Conservation (phyloP, 2,329 filamentous ascomycete species). For the Colletotrichum magnum region DNA sequence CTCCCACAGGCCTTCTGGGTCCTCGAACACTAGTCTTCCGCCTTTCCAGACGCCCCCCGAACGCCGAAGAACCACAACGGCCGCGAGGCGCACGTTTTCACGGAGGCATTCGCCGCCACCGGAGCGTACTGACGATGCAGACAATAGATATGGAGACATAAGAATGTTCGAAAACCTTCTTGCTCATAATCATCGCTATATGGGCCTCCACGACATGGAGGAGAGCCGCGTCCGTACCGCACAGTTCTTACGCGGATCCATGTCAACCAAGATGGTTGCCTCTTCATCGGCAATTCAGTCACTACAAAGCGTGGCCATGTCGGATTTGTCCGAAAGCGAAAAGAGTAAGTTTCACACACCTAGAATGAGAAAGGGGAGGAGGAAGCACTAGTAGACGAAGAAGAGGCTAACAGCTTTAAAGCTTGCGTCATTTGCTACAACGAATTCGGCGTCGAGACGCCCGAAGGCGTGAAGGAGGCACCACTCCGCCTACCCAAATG, state of each 20-base stretch:
- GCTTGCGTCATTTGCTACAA: constrained; percentile 77
- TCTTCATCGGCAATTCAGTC: constrained; percentile 62
- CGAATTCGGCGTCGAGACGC: constrained; percentile 69
- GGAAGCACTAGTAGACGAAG: background rate
- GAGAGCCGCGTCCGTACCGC: constrained; percentile 56
- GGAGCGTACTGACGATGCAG: constrained; percentile 26
- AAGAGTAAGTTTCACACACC: constrained; percentile 56
- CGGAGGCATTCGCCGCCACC: constrained; percentile 30
- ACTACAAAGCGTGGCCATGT: constrained; percentile 61
- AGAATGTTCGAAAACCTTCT: constrained; percentile 39
- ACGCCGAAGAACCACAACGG: constrained; percentile 14
- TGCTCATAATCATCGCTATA: background rate
- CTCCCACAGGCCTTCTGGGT: constrained; percentile 7
- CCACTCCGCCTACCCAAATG: constrained; percentile 73
- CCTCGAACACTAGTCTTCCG: constrained; percentile 2
- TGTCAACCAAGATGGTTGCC: constrained; percentile 61
- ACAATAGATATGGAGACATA: constrained; percentile 8
- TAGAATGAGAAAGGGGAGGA: too few relatives aligned
- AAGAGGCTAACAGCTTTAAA: constrained; percentile 46
- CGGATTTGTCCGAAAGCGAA: constrained; percentile 61
- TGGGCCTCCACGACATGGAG: constrained; percentile 39
- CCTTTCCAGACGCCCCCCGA: constrained; percentile 3
- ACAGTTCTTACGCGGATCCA: constrained; percentile 62
- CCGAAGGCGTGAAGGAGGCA: constrained; percentile 70
- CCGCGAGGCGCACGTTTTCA: constrained; percentile 18